Evolutionary conservation across 2,329 filamentous ascomycete species (phyloP).

Genomic region (Fusarium tricinctum): DNA sequence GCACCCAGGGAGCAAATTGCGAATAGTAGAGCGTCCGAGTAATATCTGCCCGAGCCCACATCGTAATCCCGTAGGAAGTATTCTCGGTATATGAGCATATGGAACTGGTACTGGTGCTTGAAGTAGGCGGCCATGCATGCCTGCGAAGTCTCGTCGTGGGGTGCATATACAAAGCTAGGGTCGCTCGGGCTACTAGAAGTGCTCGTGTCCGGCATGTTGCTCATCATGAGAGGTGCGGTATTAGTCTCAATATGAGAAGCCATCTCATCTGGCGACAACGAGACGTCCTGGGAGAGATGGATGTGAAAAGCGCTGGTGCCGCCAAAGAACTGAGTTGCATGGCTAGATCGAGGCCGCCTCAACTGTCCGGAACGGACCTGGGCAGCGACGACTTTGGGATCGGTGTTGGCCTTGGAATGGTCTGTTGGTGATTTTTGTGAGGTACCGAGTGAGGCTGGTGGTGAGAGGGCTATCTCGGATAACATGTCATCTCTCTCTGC

Average conservation of each 20-base stretch:
- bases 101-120: conserved; percentile 62
- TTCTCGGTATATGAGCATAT: conserved; percentile 66
- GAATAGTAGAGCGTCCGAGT: conserved; percentile 64
- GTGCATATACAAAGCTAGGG: conserved; percentile 55
- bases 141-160: conserved; percentile 61
- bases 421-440: conserved; percentile 36
- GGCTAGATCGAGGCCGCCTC: conserved; percentile 58
- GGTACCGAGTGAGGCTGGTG: conserved; percentile 35
- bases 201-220: conserved; percentile 25
- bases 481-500: conserved; percentile 60
- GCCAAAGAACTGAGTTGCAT: conserved; percentile 63
- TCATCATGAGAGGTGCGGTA: conserved; percentile 23
- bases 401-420: conserved; percentile 45
- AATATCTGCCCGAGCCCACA: conserved; percentile 61
- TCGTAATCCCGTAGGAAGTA: conserved; percentile 66
- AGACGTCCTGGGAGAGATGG: conserved; percentile 51
- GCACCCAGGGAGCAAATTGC: conserved; percentile 65
- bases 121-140: conserved; percentile 64
- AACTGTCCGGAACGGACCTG: conserved; percentile 54
- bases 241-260: conserved; percentile 31
- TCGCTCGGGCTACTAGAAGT: conserved; percentile 41
- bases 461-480: conserved; percentile 53
- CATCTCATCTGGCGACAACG: conserved; percentile 35
- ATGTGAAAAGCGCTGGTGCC: conserved; percentile 63
- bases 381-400: conserved; percentile 52